Percentiles rank a stretch among this genome's conserved stretches.
Evolutionary conservation across 2,329 filamentous ascomycete genomes (phyloP).

Genomic region (Cercospora berteroae): DNA sequence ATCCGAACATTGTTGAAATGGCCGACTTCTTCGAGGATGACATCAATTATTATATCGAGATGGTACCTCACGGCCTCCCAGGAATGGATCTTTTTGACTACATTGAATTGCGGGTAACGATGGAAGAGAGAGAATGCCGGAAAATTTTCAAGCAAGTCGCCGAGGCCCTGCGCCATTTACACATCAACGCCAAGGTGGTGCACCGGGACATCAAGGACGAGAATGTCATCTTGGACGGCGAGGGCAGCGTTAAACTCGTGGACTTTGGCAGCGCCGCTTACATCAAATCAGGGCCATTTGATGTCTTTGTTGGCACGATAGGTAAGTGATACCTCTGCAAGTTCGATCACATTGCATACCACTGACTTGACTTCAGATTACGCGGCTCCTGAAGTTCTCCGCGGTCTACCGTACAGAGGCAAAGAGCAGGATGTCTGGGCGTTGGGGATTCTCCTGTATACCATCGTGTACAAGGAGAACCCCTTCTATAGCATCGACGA

Average conservation of each 20-base stretch:
- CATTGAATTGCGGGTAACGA: conserved; percentile 91
- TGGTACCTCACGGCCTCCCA: conserved; percentile 89
- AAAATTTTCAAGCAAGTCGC: conserved; percentile 96
- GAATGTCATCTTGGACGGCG: conserved; percentile 92
- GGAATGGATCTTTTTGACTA: conserved; percentile 99
- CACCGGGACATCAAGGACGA: conserved; percentile 99
- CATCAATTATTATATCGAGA: conserved; percentile 97
- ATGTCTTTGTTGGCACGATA: conserved; percentile 98
- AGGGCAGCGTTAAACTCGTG: conserved; percentile 93
- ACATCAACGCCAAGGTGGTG: conserved; percentile 85
- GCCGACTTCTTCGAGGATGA: conserved; percentile 72
- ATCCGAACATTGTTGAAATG: conserved; percentile 68
- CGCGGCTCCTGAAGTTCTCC: conserved; percentile 94
- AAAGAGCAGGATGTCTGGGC: conserved; percentile 99
- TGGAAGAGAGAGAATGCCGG: conserved; percentile 90
- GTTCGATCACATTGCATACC: background rate
- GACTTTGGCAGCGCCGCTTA: conserved; percentile 98
- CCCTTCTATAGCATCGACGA: conserved; percentile 99
- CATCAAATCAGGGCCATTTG: conserved; percentile 96
- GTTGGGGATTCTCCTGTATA: conserved; percentile 93
- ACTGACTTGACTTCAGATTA: conserved; percentile 64
- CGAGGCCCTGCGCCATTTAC: conserved; percentile 83
- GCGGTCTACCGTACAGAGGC: conserved; percentile 85
- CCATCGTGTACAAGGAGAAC: conserved; percentile 99
- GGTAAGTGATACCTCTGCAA: conserved; percentile 56